These are phyloP conservation scores for Termitomyces titanicus DNA, from an alignment of 768 basidiomycete genomes.

Conservation along the genomic window DNA sequence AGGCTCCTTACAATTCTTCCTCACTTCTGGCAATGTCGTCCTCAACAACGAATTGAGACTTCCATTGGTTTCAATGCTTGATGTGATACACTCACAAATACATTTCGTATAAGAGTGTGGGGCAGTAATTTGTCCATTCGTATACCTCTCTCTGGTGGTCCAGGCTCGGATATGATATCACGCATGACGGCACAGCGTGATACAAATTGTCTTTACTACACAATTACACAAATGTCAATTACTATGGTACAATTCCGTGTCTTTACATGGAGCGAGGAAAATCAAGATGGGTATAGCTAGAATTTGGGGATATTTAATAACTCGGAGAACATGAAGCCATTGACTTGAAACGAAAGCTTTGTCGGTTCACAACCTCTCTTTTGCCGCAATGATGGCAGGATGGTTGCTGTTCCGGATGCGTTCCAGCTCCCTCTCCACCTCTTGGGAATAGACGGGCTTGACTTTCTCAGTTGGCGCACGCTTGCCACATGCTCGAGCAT, in stretches of 20 bases:
- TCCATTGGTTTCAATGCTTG: neutral
- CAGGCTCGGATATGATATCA: no score
- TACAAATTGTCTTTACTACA: no score
- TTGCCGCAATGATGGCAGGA: slow-evolving; percentile 2
- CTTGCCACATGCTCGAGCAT: slow-evolving; percentile 2
- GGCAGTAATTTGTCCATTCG: no score
- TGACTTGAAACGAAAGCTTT: neutral
- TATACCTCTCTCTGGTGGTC: no score
- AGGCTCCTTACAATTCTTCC: neutral
- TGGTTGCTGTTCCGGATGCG: slow-evolving; percentile 1
- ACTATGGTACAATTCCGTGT: neutral
- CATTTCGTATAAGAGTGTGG: neutral
- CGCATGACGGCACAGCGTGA: no score
- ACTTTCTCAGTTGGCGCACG: neutral
- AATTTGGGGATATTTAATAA: no score
- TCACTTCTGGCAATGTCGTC: neutral
- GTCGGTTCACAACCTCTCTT: neutral
- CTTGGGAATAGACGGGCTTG: slow-evolving; percentile 1
- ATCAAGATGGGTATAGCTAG: neutral
- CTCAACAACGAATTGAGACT: neutral
- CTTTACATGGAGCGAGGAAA: neutral
- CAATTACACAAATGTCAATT: neutral
- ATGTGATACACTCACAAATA: neutral
- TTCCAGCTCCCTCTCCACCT: slow-evolving; percentile 1
- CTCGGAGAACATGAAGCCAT: neutral